Evolutionary conservation across 2,329 filamentous ascomycete genomes (phyloP).

Genomic region (Pseudogymnoascus verrucosus): DNA sequence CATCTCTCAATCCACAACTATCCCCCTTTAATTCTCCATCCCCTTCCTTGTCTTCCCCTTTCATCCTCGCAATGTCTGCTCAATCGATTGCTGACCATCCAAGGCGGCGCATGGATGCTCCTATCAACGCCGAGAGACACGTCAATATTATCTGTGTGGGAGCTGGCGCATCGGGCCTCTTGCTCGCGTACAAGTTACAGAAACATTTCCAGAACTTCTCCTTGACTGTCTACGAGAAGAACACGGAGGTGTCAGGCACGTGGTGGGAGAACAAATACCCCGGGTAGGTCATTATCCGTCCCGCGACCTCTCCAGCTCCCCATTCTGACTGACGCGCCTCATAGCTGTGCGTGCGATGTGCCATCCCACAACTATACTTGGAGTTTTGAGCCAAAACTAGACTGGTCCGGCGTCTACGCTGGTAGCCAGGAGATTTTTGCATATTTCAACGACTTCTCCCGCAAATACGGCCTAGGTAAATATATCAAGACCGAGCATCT

Average conservation of each 20-base stretch:
- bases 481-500: conserved; percentile 40
- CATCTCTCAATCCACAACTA: not conserved
- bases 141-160: conserved; percentile 34
- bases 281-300: conserved; percentile 23
- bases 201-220: conserved; percentile 35
- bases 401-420: conserved; percentile 49
- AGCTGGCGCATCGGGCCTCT: conserved; percentile 39
- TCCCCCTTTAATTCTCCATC: not conserved
- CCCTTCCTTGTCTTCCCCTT: not conserved
- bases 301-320: not conserved
- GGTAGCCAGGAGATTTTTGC: conserved; percentile 48
- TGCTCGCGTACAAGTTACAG: conserved; percentile 42
- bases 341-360: conserved; percentile 34
- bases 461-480: conserved; percentile 40
- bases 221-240: conserved; percentile 40
- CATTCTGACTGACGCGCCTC: conserved; percentile 24
- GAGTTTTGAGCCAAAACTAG: conserved; percentile 51
- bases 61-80: not conserved
- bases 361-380: conserved; percentile 30
- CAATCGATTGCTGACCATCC: not conserved
- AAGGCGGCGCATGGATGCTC: conserved; percentile 12
- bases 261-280: conserved; percentile 45
- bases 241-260: conserved; percentile 38
- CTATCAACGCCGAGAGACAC: conserved; percentile 14
- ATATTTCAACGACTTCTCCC: conserved; percentile 40